Evolutionary conservation across 2,329 filamentous ascomycete species (phyloP).

Genomic region (Pyricularia grisea): DNA sequence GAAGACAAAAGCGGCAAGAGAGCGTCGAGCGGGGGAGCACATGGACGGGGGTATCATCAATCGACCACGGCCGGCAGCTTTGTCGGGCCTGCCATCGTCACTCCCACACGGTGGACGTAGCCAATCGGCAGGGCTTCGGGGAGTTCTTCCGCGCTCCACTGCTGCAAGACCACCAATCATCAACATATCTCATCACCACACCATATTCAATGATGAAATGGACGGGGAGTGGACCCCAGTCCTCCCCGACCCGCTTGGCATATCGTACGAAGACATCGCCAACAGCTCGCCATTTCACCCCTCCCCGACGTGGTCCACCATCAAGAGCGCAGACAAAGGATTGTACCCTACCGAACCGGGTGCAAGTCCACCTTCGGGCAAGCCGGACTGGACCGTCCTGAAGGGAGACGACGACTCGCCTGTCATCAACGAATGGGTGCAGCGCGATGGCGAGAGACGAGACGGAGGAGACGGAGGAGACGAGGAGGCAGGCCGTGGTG

Average conservation of each 20-base stretch:
- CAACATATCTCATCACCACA: neutral
- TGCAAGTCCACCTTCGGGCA: slow-evolving; percentile 3
- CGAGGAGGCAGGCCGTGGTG: neutral
- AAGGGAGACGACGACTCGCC: neutral
- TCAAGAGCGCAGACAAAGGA: neutral
- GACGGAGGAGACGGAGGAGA: neutral
- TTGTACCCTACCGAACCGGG: neutral
- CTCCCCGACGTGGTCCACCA: slow-evolving; percentile 18
- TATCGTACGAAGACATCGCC: slow-evolving; percentile 23
- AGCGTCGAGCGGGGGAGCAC: neutral
- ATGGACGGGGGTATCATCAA: neutral
- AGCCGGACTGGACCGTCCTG: slow-evolving; percentile 2
- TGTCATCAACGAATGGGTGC: slow-evolving; percentile 3
- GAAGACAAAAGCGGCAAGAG: neutral
- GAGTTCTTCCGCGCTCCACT: neutral
- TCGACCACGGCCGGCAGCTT: slow-evolving; percentile 1
- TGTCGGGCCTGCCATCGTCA: neutral
- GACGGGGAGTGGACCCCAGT: neutral
- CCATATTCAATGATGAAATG: neutral
- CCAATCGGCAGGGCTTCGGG: neutral
- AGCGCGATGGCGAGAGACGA: neutral
- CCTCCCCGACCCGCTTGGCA: slow-evolving; percentile 15
- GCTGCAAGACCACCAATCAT: neutral
- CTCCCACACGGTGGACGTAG: neutral
- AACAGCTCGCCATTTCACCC: slow-evolving; percentile 28